Conservation (phyloP, 225 moss, liverwort and hornwort species). For the Neckera pumila region DNA sequence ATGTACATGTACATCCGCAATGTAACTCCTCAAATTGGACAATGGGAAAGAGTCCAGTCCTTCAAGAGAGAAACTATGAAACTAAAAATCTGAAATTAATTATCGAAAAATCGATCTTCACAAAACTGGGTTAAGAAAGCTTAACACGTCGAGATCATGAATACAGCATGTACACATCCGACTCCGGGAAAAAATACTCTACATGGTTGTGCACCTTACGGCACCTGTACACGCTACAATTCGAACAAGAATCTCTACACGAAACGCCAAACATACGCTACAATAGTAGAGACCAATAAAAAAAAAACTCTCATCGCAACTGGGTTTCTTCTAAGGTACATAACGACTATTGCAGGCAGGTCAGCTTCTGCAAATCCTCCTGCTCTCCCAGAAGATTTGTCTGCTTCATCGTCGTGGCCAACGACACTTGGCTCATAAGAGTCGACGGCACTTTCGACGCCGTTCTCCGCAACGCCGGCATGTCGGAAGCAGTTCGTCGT, state of each 20-base stretch:
- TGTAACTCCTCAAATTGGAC: neutral
- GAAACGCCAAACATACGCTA: neutral
- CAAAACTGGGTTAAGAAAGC: neutral
- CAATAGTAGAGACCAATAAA: neutral
- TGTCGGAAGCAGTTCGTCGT: constrained; percentile 25
- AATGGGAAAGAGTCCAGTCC: neutral
- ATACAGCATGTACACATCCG: neutral
- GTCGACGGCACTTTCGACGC: neutral
- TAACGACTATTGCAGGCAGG: constrained; percentile 18
- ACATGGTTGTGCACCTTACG: neutral
- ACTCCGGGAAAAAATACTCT: neutral
- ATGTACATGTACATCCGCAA: neutral
- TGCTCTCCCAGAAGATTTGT: constrained; percentile 27
- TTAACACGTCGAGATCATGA: neutral
- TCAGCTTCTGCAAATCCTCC: constrained; percentile 36
- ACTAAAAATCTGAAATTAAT: neutral
- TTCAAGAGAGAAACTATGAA: neutral
- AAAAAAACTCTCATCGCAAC: neutral
- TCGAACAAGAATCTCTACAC: neutral
- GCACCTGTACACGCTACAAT: constrained; percentile 2
- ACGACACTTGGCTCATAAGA: constrained; percentile 32
- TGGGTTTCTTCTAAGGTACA: neutral
- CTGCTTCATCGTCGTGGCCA: constrained; percentile 37
- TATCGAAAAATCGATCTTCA: neutral
- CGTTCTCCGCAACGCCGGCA: constrained; percentile 13